phyloP scores from a whole-genome alignment of 768 basidiomycete genomes.

The Boletus sensibilis region DNA sequence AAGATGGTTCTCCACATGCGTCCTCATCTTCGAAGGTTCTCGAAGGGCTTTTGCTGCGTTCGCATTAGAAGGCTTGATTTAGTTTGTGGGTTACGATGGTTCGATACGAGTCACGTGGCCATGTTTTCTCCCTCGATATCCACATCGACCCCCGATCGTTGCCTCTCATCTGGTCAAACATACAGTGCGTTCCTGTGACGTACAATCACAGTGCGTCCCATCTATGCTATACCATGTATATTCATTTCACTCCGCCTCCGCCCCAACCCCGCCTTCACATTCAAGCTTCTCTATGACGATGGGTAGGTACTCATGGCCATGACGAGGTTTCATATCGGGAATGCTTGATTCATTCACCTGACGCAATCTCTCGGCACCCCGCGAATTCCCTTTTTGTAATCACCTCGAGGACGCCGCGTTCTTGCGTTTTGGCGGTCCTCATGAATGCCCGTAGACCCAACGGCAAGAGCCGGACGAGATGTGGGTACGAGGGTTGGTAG shows the following conservation, averaged over 20 bases:
- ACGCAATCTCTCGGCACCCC: slow-evolving; percentile 11
- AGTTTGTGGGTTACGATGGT: not conserved
- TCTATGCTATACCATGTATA: not conserved
- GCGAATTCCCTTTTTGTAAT: slow-evolving; percentile 24
- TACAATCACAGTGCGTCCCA: slow-evolving; percentile 12
- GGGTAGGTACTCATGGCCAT: slow-evolving; percentile 2
- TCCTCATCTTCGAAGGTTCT: not conserved
- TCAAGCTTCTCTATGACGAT: slow-evolving; percentile 19
- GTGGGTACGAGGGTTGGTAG: slow-evolving; percentile 18
- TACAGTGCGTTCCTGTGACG: slow-evolving; percentile 30
- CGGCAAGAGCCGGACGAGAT: not conserved
- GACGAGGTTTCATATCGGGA: slow-evolving; percentile 15
- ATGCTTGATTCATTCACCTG: slow-evolving; percentile 7
- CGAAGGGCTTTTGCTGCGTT: not conserved
- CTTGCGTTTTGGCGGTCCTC: slow-evolving; percentile 5
- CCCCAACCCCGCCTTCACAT: slow-evolving; percentile 28
- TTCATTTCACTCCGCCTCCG: slow-evolving; percentile 28
- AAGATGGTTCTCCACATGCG: not conserved
- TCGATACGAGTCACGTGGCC: slow-evolving; percentile 2
- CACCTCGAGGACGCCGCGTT: slow-evolving; percentile 32
- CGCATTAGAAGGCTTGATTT: slow-evolving; percentile 2
- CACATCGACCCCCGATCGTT: slow-evolving; percentile 24
- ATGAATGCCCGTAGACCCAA: not conserved
- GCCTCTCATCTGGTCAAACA: not conserved
- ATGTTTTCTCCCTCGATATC: slow-evolving; percentile 3